Evolutionary conservation across 2,329 filamentous ascomycete species (phyloP), one percentile per base, ranked within the genome.

Genomic region (Phialophora macrospora): DNA sequence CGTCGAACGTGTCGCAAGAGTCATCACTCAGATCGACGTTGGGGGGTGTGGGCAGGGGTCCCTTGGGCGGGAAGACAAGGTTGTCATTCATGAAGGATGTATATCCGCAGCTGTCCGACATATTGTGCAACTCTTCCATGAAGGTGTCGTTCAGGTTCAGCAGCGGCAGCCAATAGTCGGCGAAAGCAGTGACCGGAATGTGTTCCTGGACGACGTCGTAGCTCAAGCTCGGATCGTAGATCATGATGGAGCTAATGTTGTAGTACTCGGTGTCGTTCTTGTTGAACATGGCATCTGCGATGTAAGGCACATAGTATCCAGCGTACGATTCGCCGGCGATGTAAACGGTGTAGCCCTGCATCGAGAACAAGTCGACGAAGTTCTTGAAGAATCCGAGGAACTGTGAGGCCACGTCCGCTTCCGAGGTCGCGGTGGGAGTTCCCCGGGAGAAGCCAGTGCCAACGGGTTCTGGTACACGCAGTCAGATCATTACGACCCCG

Each of bases 381-480:
- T 92, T 92, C 79, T 89, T 88, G 83, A 88, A 93, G 78, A 92
- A 95, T 57, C 89, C 89, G 17, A 90, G 80, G 75, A 94, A 92
- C 70, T 93, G 85, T n/a, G 79, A 77, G 0, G 89, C 89, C 1
- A 90, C 82, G 69, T 92, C 89, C 32, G 86, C 83, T 70, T 92
- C 87, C 71, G 84, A 85, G 3, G 81, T 86, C 9, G 89, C 89
- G 0, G 84, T 90, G 3, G 87, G 81, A 0, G 78, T 84, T 14
- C 90, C 90, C 38, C 85, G 83, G 0, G 87, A 85, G 75, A 90
- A 93, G 14, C 90, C 90, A 0, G 89, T 90, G 32, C 83, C 83
- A 12, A 85, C 80, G 0, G 79, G 80, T 60, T 68, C 57, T 62
- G 58, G 20, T 28, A 17, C 9, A 41, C 11, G 34, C 22, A 55